Evolutionary conservation across 2,329 filamentous ascomycete species (phyloP).

Genomic region (Penicillium nordicum): DNA sequence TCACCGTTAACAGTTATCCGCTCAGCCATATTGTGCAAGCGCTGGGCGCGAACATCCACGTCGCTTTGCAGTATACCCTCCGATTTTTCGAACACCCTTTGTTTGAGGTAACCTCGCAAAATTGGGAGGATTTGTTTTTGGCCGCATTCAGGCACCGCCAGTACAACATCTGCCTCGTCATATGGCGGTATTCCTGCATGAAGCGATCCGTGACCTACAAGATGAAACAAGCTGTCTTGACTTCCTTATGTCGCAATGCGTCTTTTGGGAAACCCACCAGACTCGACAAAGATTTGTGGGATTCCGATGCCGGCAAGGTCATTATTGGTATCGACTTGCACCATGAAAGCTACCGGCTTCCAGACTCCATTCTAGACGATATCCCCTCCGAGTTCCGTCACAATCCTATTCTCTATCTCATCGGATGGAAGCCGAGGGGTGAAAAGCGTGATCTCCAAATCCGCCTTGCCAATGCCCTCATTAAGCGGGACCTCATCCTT

Average conservation of each 20-base stretch:
- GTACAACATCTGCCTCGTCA: constrained; percentile 45
- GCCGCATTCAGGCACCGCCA: constrained; percentile 37
- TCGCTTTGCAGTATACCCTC: constrained; percentile 24
- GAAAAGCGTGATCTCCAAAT: constrained; percentile 28
- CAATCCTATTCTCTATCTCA: constrained; percentile 27
- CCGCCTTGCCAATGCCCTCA: constrained; percentile 25
- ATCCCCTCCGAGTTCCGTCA: constrained; percentile 28
- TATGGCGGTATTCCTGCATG: constrained; percentile 50
- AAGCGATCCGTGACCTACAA: constrained; percentile 28
- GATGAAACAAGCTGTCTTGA: constrained; percentile 35
- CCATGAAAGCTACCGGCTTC: constrained; percentile 8
- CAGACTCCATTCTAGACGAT: constrained; percentile 12
- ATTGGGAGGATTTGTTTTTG: constrained; percentile 41
- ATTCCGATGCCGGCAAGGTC: constrained; percentile 30
- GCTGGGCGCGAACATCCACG: constrained; percentile 25
- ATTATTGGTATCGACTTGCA: constrained; percentile 32
- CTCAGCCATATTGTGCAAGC: constrained; percentile 30
- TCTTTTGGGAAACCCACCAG: constrained; percentile 9
- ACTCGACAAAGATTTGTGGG: constrained; percentile 19
- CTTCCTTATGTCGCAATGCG: constrained; percentile 30
- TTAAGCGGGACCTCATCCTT: constrained; percentile 30
- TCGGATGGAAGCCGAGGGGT: constrained; percentile 16
- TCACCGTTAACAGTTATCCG: constrained; percentile 28
- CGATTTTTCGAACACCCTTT: constrained; percentile 18
- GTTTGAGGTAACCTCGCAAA: constrained; percentile 20